A percentile compares a stretch with the other conserved stretches of the same genome.
phyloP scores from a whole-genome alignment of 2,329 filamentous ascomycete species.

The Parasarocladium wereldwijsianum region DNA sequence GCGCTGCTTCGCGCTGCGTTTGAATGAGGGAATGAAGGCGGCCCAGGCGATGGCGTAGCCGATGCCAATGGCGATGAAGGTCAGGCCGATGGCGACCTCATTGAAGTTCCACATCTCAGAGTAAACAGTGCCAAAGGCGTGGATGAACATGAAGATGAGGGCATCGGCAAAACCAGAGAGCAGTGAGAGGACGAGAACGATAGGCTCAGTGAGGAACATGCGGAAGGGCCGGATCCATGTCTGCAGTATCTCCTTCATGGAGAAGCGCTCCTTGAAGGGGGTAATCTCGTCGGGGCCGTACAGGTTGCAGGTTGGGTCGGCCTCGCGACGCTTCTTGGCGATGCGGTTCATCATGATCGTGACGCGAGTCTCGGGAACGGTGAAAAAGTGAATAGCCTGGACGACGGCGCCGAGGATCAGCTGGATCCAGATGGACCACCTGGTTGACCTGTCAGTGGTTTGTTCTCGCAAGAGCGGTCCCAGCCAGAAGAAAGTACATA shows the following conservation, averaged over 20 bases:
- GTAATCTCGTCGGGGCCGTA: constrained; percentile 60
- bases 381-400: constrained; percentile 49
- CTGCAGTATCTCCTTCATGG: constrained; percentile 36
- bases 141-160: constrained; percentile 64
- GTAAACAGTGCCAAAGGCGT: constrained; percentile 54
- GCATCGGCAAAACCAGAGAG: constrained; percentile 60
- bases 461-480: too few relatives aligned
- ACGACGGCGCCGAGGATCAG: constrained; percentile 61
- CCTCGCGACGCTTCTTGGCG: constrained; percentile 54
- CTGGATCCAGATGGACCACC: constrained; percentile 74
- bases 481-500: too few relatives aligned
- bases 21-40: constrained; percentile 41
- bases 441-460: too few relatives aligned
- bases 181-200: constrained; percentile 54
- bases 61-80: constrained; percentile 50
- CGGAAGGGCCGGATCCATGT: constrained; percentile 51
- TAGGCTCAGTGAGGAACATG: constrained; percentile 62
- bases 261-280: constrained; percentile 42
- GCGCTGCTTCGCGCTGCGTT: constrained; percentile 34
- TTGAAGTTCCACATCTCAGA: constrained; percentile 50
- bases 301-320: constrained; percentile 42
- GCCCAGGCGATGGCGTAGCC: constrained; percentile 52
- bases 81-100: constrained; percentile 38
- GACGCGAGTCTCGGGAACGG: constrained; percentile 63
- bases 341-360: constrained; percentile 67